Percentiles rank a stretch among this genome's conserved stretches.
phyloP scores from a whole-genome alignment of 345 rosid species.

The Camelina laxa region DNA sequence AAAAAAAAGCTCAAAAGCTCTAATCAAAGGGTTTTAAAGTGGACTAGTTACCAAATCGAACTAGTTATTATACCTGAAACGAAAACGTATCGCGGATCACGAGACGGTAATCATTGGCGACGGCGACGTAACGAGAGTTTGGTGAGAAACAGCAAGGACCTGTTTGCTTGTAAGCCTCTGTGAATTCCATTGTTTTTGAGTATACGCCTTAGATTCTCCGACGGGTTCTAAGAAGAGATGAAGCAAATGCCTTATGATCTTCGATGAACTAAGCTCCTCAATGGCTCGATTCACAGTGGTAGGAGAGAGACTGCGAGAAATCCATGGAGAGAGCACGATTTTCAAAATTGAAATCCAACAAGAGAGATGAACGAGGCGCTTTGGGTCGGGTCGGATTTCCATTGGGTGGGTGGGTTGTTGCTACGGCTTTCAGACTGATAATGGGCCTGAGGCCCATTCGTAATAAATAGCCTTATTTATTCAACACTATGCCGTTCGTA shows the following conservation, averaged over 20 bases:
- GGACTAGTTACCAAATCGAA: background rate
- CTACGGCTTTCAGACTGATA: background rate
- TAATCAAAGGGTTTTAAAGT: conserved; percentile 20
- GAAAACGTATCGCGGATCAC: conserved; percentile 87
- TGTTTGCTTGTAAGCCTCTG: conserved; percentile 84
- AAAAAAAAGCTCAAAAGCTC: background rate
- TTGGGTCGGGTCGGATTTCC: conserved; percentile 17
- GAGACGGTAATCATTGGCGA: conserved; percentile 84
- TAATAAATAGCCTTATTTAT: background rate
- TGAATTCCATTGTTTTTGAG: conserved; percentile 70
- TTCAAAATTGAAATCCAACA: conserved; percentile 36
- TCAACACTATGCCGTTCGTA: conserved; percentile 11
- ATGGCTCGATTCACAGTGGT: conserved; percentile 27
- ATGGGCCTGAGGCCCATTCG: conserved; percentile 27
- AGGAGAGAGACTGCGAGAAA: conserved; percentile 5
- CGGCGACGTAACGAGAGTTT: conserved; percentile 83
- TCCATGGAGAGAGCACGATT: conserved; percentile 18
- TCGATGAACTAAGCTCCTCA: conserved; percentile 7
- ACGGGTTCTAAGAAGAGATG: background rate
- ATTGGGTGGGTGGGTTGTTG: conserved; percentile 2
- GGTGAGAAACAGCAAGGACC: conserved; percentile 96
- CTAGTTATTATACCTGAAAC: conserved; percentile 59
- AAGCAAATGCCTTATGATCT: conserved; percentile 22
- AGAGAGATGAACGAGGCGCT: background rate
- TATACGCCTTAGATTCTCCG: background rate